Evolutionary conservation across 1,139 yeast genomes (phyloP), one percentile per base, ranked within the genome.

Genomic region (Scheffersomyces cryptocercus): DNA sequence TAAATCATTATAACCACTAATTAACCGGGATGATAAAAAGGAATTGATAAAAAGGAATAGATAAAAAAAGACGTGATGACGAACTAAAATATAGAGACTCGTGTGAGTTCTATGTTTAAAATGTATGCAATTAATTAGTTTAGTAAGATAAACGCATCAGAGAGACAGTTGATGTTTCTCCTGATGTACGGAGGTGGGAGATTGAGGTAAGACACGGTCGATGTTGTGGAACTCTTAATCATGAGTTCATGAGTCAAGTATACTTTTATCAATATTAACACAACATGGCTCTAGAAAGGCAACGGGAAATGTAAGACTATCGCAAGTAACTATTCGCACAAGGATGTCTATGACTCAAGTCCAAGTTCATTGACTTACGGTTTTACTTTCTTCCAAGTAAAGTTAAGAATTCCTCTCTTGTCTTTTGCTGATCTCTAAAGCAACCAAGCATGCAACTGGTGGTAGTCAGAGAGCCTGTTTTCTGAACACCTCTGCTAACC

Each of bases 391-490:
- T 81, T 41, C 86, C 85, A 55, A 88, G 70, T 51, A 89, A 71
- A n/a, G 90, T 85, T 62, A 95, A 78, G 57, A 95, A 93, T 67
- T 93, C 99, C 62, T 95, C 99, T 58, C 99, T 81, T 4, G 99
- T 93, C 72, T 88, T 89, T 65, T 90, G 97, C 40, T 89, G 88
- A 46, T 85, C 87, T 60, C 98, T 79, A 74, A 93, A 91, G 54
- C 96, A 85, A 11, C 99, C 99, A 59, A 93, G 77, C 98, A 93
- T 90, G 62, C 98, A 91, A 60, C 97, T 88, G 28, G 99, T 95
- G 37, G 93, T 84, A 3, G 99, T 93, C 26, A 88, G 80, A 15
- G 96, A 86, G 1, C 98, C 97, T 0, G 96, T 83, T 67, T 93
- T 95, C 64, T 93, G 97, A 20, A 93, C 90, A 40, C 99, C 99